Percentiles rank a stretch among this genome's conserved stretches.
These are phyloP conservation scores for Ophiostoma perfectum DNA, from an alignment of 2,329 filamentous ascomycete genomes.

Conservation along the genomic window DNA sequence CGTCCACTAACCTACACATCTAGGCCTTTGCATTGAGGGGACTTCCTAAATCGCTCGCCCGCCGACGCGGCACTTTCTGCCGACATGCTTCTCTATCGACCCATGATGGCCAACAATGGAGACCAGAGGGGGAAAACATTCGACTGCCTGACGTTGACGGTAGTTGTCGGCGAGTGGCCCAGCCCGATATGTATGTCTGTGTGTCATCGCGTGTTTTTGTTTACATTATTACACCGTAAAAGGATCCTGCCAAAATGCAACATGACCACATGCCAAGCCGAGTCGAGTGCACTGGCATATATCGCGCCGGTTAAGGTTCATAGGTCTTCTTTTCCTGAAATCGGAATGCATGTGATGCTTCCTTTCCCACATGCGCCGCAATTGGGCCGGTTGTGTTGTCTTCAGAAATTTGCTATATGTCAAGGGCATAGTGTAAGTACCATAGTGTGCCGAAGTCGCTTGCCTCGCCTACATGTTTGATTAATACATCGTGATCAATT, in stretches of 20 bases:
- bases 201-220: constrained; percentile 1
- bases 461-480: background rate
- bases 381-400: background rate
- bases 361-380: background rate
- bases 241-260: background rate
- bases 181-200: background rate
- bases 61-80: constrained; percentile 5
- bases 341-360: background rate
- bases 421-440: background rate
- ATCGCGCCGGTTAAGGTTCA: background rate
- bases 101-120: background rate
- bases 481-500: constrained; percentile 3
- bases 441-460: constrained; percentile 2
- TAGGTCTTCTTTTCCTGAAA: background rate
- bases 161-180: background rate
- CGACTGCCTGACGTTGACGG: background rate
- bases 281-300: background rate
- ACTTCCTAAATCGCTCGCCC: background rate
- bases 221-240: background rate
- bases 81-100: background rate
- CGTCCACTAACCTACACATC: background rate
- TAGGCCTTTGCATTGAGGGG: background rate
- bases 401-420: background rate
- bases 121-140: background rate
- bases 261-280: background rate